Evolutionary conservation across 345 rosid genomes (phyloP), one percentile per base, ranked within the genome.

Genomic region (Gossypium rotundifolium): DNA sequence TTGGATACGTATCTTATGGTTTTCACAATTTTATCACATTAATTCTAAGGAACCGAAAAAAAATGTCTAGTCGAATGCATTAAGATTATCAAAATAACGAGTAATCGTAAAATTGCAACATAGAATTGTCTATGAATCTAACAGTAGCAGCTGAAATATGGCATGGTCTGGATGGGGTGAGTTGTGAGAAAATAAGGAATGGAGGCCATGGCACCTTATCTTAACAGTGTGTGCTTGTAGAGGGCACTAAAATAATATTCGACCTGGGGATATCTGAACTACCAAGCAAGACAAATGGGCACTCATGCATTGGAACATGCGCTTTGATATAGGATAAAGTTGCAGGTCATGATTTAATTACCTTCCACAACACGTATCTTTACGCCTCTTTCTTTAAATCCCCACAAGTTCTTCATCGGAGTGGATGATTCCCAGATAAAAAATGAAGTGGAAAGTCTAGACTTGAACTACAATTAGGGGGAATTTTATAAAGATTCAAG

Each of bases 181-280:
- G 12, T 7, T 13, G 3, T 14, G 18, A 13, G 12, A 25, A 46
- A 25, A 6, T 25, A 49, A 40, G 12, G 51, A 49, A 25, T 48
- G 53, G 65, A 71, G 53, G 40, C 53, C 40, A 71, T 57, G 52
- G 23, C 0, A 29, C 2, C 51, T n/a, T 18, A 48, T 63, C 70
- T 17, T 22, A 48, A 25, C 48, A 40, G 14, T 72, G 11, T 14
- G 29, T 29, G 25, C 22, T 10, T 53, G 23, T 75, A 9, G 53
- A 68, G 11, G 65, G 48, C 58, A 23, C 44, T 46, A 40, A 64
- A 60, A 68, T 59, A 66, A 33, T 66, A 48, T 71, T 74, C 48
- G 76, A 40, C 18, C 42, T 65, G 71, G 70, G 45, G 20, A 67
- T 20, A 74, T 55, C 64, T 74, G 58, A 76, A 73, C 77, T 33